These are phyloP conservation scores for Periconia sp. DNA, from an alignment of 2,329 filamentous ascomycete species.

Conservation along the genomic window DNA sequence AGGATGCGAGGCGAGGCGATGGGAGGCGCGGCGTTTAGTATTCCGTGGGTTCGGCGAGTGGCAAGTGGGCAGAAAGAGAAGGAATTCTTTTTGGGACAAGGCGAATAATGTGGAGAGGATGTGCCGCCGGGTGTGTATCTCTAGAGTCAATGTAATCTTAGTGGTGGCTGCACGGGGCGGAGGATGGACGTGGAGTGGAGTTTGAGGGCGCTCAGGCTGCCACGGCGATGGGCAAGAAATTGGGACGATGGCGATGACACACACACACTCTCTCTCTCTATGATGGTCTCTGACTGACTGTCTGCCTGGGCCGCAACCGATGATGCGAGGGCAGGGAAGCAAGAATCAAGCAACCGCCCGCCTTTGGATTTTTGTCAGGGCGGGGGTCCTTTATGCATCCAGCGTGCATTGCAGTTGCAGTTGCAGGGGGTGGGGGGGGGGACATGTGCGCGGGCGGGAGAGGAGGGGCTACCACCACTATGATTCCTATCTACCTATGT, in stretches of 20 bases:
- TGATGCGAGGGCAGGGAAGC: neutral
- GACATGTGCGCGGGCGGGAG: neutral
- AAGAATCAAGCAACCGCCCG: neutral
- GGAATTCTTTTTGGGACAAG: neutral
- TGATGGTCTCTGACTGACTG: neutral
- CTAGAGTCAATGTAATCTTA: slow-evolving; percentile 4
- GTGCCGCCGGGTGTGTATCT: slow-evolving; percentile 11
- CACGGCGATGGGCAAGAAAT: neutral
- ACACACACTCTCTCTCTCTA: neutral
- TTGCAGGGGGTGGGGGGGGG: slow-evolving; percentile 2
- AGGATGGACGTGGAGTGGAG: slow-evolving; percentile 3
- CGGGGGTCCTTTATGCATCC: slow-evolving; percentile 4
- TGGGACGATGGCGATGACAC: neutral
- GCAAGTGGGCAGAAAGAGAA: neutral
- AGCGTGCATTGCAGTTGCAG: slow-evolving; percentile 1
- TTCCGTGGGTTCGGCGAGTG: neutral
- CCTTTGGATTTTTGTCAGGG: slow-evolving; percentile 2
- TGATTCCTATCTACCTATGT: too few species aligned
- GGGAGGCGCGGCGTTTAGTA: too few species aligned
- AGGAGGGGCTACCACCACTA: too few species aligned
- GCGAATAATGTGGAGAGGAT: neutral
- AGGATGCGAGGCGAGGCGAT: too few species aligned
- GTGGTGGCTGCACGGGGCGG: slow-evolving; percentile 14
- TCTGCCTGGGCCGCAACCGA: neutral
- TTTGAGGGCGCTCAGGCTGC: slow-evolving; percentile 12